Base-by-base conservation (phyloP, 2,329 filamentous ascomycete species). In the Aspergillus alliaceus region DNA sequence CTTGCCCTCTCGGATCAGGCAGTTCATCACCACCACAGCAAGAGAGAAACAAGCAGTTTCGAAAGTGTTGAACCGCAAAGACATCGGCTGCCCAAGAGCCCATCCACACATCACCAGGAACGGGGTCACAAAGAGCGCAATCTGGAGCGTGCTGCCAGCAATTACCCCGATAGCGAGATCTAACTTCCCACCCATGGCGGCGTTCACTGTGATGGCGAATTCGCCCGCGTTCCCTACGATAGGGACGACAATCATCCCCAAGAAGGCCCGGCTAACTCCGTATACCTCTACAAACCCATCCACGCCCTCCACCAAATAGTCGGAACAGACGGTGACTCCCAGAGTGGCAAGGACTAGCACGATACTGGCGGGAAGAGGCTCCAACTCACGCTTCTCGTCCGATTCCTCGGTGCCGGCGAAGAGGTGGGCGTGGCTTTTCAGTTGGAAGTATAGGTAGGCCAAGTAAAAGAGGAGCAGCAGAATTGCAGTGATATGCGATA, bases 141-240 rank as follows among this genome's bases (percentile, higher is more conserved):
- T 85, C 60, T 84, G 82, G 72, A 84, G 76, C 53, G 75, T 80
- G 67, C 75, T 79, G 57, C 82, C 82, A 51, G 84, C 80, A 18
- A 82, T 80, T 3, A 84, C 81, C 53, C 81, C 80, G 61, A 84
- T 80, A 25, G 81, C 81, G 15, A 84, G 73, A 59, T 84, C 81
- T 81, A 84, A 83, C 69, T 84, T 84, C 67, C 80, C 78, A 69
- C 84, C 85, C 70, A 78, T 79, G 1, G 82, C 81, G 24, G 83
- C 81, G 11, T 82, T 78, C 25, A 81, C 77, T 12, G 82, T 81
- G 2, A 81, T 84, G 54, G 82, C 81, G 67, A 84, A 81, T 66
- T 84, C 82, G 25, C 81, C 82, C 3, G 82, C 82, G 60, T 84
- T 84, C 49, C 82, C 82, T 52, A 84, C 82, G 54, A 84, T 84